Evolutionary conservation across 2,329 filamentous ascomycete genomes (phyloP).

Genomic region (Sporothrix protearum): DNA sequence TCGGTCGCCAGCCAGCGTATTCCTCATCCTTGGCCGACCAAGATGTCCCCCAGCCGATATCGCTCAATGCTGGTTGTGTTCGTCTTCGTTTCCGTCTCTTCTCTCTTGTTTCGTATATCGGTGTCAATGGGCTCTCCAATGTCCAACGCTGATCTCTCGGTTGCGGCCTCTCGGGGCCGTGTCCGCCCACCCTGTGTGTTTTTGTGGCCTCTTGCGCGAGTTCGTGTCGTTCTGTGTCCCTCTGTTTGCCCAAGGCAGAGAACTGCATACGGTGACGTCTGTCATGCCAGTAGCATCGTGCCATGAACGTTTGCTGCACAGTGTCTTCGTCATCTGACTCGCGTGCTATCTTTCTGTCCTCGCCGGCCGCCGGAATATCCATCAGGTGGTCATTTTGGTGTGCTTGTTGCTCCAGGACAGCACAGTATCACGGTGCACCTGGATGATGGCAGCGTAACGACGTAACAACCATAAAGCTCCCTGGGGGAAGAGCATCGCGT

Average conservation of each 20-base stretch:
- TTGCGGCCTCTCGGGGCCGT: background rate
- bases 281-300: background rate
- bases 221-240: background rate
- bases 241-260: background rate
- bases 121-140: background rate
- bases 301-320: background rate
- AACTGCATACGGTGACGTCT: background rate
- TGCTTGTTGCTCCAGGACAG: background rate
- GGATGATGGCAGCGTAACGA: background rate
- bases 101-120: background rate
- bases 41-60: background rate
- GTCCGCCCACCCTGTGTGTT: background rate
- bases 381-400: background rate
- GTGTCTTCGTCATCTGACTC: background rate
- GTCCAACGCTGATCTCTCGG: slow-evolving; percentile 1
- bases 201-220: background rate
- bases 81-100: background rate
- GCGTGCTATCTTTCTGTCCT: background rate
- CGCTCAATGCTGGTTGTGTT: background rate
- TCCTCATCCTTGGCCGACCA: background rate
- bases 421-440: background rate
- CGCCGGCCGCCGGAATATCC: background rate
- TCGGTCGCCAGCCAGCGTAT: background rate
- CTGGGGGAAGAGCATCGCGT: background rate
- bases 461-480: background rate